These are phyloP conservation scores for Fusarium graminum DNA, from an alignment of 2,329 filamentous ascomycete genomes.

Conservation along the genomic window DNA sequence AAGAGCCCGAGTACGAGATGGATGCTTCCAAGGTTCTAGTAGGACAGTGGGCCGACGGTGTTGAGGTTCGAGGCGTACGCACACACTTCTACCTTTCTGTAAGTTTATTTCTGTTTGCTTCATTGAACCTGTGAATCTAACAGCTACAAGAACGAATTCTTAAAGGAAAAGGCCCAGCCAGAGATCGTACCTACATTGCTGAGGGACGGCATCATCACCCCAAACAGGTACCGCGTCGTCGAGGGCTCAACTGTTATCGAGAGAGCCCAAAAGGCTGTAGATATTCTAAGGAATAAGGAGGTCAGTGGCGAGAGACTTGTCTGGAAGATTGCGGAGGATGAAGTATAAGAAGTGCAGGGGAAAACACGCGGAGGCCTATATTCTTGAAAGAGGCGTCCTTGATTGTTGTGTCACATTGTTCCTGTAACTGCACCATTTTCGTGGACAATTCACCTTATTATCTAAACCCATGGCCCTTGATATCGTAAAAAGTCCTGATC, in stretches of 20 bases:
- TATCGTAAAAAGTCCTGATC: no score
- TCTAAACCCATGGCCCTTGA: neutral
- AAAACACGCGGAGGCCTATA: neutral
- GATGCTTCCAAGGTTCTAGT: slow-evolving; percentile 58
- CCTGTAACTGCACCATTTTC: neutral
- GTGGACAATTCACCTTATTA: neutral
- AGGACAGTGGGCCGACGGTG: slow-evolving; percentile 65
- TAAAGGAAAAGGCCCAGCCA: slow-evolving; percentile 66
- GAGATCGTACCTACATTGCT: slow-evolving; percentile 67
- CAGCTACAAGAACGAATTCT: slow-evolving; percentile 63
- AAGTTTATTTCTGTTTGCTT: slow-evolving; percentile 2
- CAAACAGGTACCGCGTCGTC: slow-evolving; percentile 58
- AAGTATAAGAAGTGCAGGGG: neutral
- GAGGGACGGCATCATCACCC: slow-evolving; percentile 55
- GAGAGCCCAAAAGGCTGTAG: slow-evolving; percentile 56
- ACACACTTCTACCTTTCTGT: slow-evolving; percentile 50
- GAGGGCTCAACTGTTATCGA: slow-evolving; percentile 57
- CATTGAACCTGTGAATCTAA: slow-evolving; percentile 12
- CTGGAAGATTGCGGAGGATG: slow-evolving; percentile 50
- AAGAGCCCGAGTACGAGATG: slow-evolving; percentile 67
- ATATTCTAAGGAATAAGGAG: slow-evolving; percentile 53
- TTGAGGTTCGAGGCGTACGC: slow-evolving; percentile 65
- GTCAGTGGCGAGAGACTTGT: slow-evolving; percentile 59
- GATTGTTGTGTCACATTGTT: neutral
- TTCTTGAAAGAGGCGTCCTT: neutral